A percentile compares a stretch with the other conserved stretches of the same genome.
Evolutionary conservation across 2,329 filamentous ascomycete genomes (phyloP).

Genomic region (Aquanectria penicillioides): DNA sequence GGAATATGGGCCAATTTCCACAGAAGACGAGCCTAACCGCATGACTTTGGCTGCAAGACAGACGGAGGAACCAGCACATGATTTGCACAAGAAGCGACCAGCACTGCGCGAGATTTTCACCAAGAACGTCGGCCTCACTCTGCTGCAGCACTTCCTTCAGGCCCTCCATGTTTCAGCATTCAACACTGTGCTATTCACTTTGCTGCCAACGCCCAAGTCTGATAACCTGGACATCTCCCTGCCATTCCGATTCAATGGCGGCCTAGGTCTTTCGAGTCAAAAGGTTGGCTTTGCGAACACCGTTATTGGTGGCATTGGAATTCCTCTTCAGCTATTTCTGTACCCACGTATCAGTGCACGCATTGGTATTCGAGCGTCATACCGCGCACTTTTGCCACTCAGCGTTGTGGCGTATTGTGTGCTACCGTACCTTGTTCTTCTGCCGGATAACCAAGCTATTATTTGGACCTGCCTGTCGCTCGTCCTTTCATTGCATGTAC

Average conservation of each 20-base stretch:
- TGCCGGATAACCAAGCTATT: constrained; percentile 23
- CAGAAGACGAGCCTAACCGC: background rate
- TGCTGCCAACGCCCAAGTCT: constrained; percentile 29
- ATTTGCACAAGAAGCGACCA: background rate
- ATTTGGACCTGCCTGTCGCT: constrained; percentile 32
- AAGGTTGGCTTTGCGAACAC: constrained; percentile 37
- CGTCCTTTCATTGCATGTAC: constrained; percentile 31
- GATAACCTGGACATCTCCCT: constrained; percentile 9
- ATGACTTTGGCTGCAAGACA: background rate
- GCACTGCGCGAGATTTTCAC: constrained; percentile 27
- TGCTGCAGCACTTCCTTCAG: constrained; percentile 24
- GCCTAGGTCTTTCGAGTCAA: constrained; percentile 35
- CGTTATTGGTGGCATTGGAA: constrained; percentile 34
- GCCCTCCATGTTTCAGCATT: constrained; percentile 29
- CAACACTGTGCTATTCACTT: constrained; percentile 35
- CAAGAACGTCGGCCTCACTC: constrained; percentile 26
- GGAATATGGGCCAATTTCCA: background rate
- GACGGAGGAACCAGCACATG: background rate
- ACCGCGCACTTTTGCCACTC: constrained; percentile 33
- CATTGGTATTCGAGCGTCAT: constrained; percentile 28
- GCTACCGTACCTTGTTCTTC: constrained; percentile 34
- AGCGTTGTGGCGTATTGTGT: constrained; percentile 33
- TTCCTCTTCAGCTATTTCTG: constrained; percentile 36
- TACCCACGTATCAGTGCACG: constrained; percentile 29
- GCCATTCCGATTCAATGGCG: constrained; percentile 35